Evolutionary conservation across 495 filamentous ascomycete species (phyloP), one percentile per base, ranked within the genome.

Genomic region (Podospora conica): DNA sequence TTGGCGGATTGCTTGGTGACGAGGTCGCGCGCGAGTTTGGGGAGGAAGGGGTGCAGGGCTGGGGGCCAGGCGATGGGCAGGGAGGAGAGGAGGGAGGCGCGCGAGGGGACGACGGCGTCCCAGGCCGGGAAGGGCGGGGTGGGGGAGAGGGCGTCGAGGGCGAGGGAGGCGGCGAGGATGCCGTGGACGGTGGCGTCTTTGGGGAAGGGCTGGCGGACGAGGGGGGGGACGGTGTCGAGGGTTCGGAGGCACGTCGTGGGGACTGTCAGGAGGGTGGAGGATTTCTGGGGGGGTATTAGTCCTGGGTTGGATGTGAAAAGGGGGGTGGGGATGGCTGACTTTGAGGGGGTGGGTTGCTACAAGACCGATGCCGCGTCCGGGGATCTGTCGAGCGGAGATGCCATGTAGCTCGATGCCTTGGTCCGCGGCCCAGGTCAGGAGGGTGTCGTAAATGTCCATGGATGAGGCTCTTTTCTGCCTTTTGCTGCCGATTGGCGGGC

Each of bases 21-120:
- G 23, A 93, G 82, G 31, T 69, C 64, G 25, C 61, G 69, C 0
- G 84, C 77, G 9, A 71, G 66, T 0, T 60, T 56, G 0, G 87
- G 86, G 8, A 89, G 77, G 24, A 84, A 72, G 15, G 73, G 65
- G 56, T 82, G 81, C 22, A 86, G 72, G 10, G 70, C 66, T 9
- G 69, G 11, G 0, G 81, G 78, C 91, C 92, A 96, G 28, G 88
- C 74, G 3, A 96, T 70, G 0, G 93, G 93, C 78, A 95, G 83
- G 60, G 76, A 80, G 12, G 82, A 76, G 69, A 80, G 68, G 65
- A 96, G 85, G 65, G 89, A 86, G 7, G 80, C 70, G 0, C 75
- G 70, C 0, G 77, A 80, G 0, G 93, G 93, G 80, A 90, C 87
- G 8, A 90, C 85, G 27, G 84, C 86, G 70, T 80, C 78, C 93